These are phyloP conservation scores for Emmonsiellopsis sp. DNA, from an alignment of 2,329 filamentous ascomycete genomes.

Conservation along the genomic window DNA sequence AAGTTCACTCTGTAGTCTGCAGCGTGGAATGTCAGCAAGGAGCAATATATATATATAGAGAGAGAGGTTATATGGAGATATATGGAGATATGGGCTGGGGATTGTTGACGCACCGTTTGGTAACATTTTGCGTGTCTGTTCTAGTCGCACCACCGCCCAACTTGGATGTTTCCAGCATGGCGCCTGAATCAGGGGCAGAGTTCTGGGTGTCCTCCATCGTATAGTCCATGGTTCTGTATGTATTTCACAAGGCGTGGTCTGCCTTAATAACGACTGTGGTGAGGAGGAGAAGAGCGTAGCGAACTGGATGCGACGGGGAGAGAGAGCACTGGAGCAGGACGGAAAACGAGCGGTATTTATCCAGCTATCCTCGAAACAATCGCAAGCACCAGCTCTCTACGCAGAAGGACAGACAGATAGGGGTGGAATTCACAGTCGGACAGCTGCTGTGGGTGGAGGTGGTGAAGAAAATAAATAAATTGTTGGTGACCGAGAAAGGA, in stretches of 20 bases:
- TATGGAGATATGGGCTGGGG: neutral
- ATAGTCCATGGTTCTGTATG: constrained; percentile 40
- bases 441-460: constrained; percentile 4
- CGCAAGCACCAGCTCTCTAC: too few species aligned
- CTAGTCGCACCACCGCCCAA: constrained; percentile 47
- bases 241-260: neutral
- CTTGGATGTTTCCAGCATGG: constrained; percentile 50
- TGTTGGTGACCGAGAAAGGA: neutral
- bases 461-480: constrained; percentile 8
- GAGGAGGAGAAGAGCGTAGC: neutral
- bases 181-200: constrained; percentile 50
- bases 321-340: neutral
- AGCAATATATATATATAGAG: too few species aligned
- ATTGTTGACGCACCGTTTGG: constrained; percentile 55
- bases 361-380: neutral
- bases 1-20: constrained; percentile 86
- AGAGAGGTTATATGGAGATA: too few species aligned
- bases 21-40: neutral
- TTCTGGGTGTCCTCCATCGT: constrained; percentile 58
- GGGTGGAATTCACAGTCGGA: too few species aligned
- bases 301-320: neutral
- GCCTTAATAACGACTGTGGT: neutral
- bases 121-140: constrained; percentile 63
- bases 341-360: neutral
- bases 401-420: too few species aligned